A percentile compares a stretch with the other conserved stretches of the same genome.
phyloP scores from a whole-genome alignment of 148 eudicot genomes.

The Bassia scoparia region DNA sequence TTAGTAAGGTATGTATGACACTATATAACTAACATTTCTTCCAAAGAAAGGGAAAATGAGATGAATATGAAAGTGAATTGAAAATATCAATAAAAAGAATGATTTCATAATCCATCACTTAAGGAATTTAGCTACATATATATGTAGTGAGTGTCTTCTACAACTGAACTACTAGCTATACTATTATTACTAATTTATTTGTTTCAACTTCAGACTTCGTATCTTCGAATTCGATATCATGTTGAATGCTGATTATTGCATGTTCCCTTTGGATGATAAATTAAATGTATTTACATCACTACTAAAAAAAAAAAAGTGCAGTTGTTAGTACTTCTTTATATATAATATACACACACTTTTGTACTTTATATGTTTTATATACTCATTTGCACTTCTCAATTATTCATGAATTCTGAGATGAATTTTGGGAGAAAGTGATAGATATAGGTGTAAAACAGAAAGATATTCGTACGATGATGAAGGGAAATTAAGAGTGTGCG shows the following conservation, averaged over 20 bases:
- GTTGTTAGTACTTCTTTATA: not conserved
- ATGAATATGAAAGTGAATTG: too few relatives aligned
- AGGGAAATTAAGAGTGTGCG: too few relatives aligned
- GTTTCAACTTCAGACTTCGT: slow-evolving; percentile 31
- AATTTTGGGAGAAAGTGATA: too few relatives aligned
- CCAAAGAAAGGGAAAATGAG: too few relatives aligned
- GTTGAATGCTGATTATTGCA: slow-evolving; percentile 15
- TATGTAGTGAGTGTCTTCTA: slow-evolving; percentile 6
- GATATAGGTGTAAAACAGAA: too few relatives aligned
- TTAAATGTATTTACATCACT: not conserved
- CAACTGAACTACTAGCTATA: too few relatives aligned
- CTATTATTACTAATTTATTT: not conserved
- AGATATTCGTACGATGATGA: too few relatives aligned
- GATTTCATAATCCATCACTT: slow-evolving; percentile 13
- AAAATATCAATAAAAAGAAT: not conserved
- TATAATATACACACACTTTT: too few relatives aligned
- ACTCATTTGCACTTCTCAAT: not conserved
- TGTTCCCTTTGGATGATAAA: not conserved
- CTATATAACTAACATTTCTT: too few relatives aligned
- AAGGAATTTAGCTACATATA: not conserved
- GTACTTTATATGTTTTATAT: too few relatives aligned
- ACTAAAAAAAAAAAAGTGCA: not conserved
- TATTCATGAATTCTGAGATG: too few relatives aligned
- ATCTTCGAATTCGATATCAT: slow-evolving; percentile 34
- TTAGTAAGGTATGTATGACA: too few relatives aligned